These are phyloP conservation scores for Fusarium albidum DNA, from an alignment of 2,329 filamentous ascomycete genomes.

Conservation along the genomic window DNA sequence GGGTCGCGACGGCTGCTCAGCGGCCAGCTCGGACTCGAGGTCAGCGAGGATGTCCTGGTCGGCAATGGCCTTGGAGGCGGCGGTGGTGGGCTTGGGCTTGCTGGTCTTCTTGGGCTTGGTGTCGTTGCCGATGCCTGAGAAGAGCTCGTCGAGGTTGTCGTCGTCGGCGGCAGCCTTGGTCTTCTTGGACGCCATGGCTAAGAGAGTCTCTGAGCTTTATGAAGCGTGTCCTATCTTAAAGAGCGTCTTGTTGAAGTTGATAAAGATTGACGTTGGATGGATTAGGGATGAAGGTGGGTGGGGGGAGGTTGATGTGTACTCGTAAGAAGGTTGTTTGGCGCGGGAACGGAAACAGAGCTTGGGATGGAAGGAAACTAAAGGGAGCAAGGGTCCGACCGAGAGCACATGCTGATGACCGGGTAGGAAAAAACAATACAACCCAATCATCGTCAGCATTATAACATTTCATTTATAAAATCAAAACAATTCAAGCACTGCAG, in stretches of 20 bases:
- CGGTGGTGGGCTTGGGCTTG: slow-evolving; percentile 58
- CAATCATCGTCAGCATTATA: background rate
- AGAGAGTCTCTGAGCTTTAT: background rate
- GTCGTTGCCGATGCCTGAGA: slow-evolving; percentile 68
- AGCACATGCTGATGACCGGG: background rate
- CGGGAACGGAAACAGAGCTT: slow-evolving; percentile 25
- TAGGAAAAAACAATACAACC: slow-evolving; percentile 1
- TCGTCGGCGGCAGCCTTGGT: slow-evolving; percentile 63
- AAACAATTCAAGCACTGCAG: background rate
- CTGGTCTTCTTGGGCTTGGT: slow-evolving; percentile 57
- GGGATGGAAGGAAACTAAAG: slow-evolving; percentile 27
- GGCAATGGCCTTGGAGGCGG: slow-evolving; percentile 56
- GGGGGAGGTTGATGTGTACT: slow-evolving; percentile 23
- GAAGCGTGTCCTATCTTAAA: background rate
- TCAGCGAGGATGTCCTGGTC: slow-evolving; percentile 86
- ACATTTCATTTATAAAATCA: too few relatives aligned
- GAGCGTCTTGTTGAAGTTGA: background rate
- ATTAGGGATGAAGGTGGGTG: slow-evolving; percentile 10
- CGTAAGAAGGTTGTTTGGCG: slow-evolving; percentile 36
- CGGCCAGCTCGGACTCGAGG: slow-evolving; percentile 76
- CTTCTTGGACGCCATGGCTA: slow-evolving; percentile 67
- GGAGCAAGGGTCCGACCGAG: slow-evolving; percentile 35
- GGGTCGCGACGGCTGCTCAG: slow-evolving; percentile 76
- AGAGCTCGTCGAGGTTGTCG: slow-evolving; percentile 72
- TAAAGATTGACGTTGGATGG: slow-evolving; percentile 13